phyloP scores from a whole-genome alignment of 1,139 yeast species.

The Pichia sp. region DNA sequence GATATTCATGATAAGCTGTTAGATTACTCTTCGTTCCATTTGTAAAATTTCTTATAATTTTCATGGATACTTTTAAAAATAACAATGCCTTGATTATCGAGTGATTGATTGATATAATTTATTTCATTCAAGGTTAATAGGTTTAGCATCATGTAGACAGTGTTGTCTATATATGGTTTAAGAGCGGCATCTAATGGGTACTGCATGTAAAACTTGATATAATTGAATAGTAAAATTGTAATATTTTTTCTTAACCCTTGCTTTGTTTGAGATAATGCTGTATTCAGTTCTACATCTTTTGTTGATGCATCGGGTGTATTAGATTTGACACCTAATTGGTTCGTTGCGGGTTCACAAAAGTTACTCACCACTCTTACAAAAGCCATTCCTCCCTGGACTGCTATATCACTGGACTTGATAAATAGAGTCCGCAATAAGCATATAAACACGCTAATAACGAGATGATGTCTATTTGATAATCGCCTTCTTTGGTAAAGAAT shows the following conservation, averaged over 20 bases:
- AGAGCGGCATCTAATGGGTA: slow-evolving; percentile 41
- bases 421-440: slow-evolving; percentile 43
- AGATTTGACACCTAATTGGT: slow-evolving; percentile 14
- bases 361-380: slow-evolving; percentile 56
- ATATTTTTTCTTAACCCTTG: slow-evolving; percentile 55
- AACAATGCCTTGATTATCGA: slow-evolving; percentile 66
- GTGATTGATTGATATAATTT: slow-evolving; percentile 53
- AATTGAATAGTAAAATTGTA: slow-evolving; percentile 54
- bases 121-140: slow-evolving; percentile 63
- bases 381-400: slow-evolving; percentile 33
- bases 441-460: slow-evolving; percentile 44
- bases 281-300: slow-evolving; percentile 36
- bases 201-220: slow-evolving; percentile 44
- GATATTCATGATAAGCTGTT: too few relatives aligned
- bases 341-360: slow-evolving; percentile 60
- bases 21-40: slow-evolving; percentile 60
- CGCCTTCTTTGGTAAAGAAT: slow-evolving; percentile 65
- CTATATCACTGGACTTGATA: slow-evolving; percentile 10
- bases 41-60: slow-evolving; percentile 71
- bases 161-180: slow-evolving; percentile 46
- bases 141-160: slow-evolving; percentile 60
- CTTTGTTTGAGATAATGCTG: slow-evolving; percentile 50
- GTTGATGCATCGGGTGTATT: slow-evolving; percentile 11
- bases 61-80: slow-evolving; percentile 61
- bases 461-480: slow-evolving; percentile 64